These are phyloP conservation scores for Leccinum subtestaceum DNA, from an alignment of 768 basidiomycete genomes.

Conservation along the genomic window DNA sequence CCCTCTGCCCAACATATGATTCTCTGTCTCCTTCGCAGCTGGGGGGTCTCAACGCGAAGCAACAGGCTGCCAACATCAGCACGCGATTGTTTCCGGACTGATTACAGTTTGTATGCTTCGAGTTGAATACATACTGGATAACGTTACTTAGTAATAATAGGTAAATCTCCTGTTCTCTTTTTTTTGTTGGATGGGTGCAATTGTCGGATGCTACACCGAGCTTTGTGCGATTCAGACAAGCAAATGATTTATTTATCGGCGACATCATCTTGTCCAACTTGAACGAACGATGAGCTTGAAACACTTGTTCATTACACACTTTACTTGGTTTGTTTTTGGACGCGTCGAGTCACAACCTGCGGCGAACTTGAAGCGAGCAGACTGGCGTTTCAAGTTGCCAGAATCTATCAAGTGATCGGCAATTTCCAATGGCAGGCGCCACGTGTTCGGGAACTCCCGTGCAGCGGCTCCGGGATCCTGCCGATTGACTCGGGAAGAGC, in stretches of 20 bases:
- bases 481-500: no score
- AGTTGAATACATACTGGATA: not conserved
- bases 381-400: no score
- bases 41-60: conserved; percentile 14
- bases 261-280: no score
- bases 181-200: not conserved
- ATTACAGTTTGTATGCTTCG: not conserved
- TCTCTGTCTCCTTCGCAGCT: conserved; percentile 20
- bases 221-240: no score
- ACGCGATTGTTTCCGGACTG: conserved; percentile 17
- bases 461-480: no score
- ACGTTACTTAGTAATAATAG: not conserved
- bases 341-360: no score
- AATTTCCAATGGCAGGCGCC: not conserved
- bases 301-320: no score
- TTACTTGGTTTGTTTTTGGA: not conserved
- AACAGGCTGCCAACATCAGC: conserved; percentile 22
- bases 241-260: no score
- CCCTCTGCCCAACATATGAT: conserved; percentile 25
- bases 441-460: not conserved
- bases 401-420: no score
- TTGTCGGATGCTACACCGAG: not conserved
- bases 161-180: not conserved
- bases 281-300: no score
- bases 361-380: no score